Conservation (phyloP, 2,329 filamentous ascomycete species). For the Xylaria polymorpha region DNA sequence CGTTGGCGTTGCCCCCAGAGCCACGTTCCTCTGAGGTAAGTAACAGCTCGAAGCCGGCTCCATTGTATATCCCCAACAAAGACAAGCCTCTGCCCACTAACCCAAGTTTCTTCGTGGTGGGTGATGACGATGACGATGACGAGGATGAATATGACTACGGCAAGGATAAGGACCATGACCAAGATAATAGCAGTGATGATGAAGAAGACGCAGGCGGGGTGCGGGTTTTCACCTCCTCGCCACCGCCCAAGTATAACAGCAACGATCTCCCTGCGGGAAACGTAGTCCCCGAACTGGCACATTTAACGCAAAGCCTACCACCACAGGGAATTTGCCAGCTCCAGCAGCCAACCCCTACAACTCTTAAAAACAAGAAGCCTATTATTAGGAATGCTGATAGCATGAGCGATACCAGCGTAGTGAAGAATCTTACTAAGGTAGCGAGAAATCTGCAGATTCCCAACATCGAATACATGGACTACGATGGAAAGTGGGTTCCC, state of each 20-base stretch:
- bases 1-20: neutral
- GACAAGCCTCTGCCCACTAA: slow-evolving; percentile 6
- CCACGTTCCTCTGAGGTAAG: neutral
- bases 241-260: slow-evolving; percentile 13
- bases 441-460: slow-evolving; percentile 30
- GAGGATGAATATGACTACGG: neutral
- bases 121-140: neutral
- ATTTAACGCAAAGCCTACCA: slow-evolving; percentile 9
- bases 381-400: neutral
- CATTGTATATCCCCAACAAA: neutral
- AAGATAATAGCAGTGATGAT: neutral
- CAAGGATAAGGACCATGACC: too few relatives aligned
- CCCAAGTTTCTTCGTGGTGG: slow-evolving; percentile 18
- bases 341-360: neutral
- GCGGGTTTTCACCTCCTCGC: slow-evolving; percentile 4
- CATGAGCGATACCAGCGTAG: slow-evolving; percentile 31
- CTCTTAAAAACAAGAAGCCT: neutral
- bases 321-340: neutral
- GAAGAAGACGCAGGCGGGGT: neutral
- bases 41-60: neutral
- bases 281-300: slow-evolving; percentile 25
- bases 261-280: neutral
- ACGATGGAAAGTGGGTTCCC: slow-evolving; percentile 31
- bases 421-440: slow-evolving; percentile 29
- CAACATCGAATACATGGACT: slow-evolving; percentile 29